phyloP scores from a whole-genome alignment of 75 land plant genomes.

The Pinus tabuliformis region DNA sequence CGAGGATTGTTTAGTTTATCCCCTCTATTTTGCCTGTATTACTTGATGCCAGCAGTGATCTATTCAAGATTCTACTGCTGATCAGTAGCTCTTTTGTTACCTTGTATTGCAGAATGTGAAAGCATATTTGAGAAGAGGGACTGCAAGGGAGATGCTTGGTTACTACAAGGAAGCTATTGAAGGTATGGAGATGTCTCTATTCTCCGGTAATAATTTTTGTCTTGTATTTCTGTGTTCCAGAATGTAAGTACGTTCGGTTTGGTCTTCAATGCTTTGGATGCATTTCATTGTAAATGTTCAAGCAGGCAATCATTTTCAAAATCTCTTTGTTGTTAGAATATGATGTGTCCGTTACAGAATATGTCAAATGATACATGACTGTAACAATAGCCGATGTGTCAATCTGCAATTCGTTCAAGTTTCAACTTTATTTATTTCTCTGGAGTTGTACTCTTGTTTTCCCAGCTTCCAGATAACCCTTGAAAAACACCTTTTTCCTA shows the following conservation, averaged over 20 bases:
- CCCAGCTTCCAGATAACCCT: too few relatives aligned
- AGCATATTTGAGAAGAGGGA: slow-evolving; percentile 86
- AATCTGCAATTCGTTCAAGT: neutral
- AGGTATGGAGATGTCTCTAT: slow-evolving; percentile 40
- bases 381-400: neutral
- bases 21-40: neutral
- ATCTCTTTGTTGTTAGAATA: neutral
- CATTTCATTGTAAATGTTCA: neutral
- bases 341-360: neutral
- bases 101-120: slow-evolving; percentile 64
- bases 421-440: neutral
- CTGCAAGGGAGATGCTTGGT: slow-evolving; percentile 89
- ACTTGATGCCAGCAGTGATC: neutral
- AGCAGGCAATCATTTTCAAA: neutral
- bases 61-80: neutral
- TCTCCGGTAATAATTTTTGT: neutral
- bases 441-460: neutral
- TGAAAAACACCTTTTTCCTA: too few relatives aligned
- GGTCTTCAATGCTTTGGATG: neutral
- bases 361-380: neutral
- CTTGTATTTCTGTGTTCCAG: neutral
- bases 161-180: slow-evolving; percentile 81
- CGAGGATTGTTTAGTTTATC: neutral
- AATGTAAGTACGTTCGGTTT: neutral
- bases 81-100: neutral